Percentiles rank a stretch among this genome's conserved stretches.
Evolutionary conservation across 148 eudicot genomes (phyloP).

Genomic region (Vaccinium darrowii): DNA sequence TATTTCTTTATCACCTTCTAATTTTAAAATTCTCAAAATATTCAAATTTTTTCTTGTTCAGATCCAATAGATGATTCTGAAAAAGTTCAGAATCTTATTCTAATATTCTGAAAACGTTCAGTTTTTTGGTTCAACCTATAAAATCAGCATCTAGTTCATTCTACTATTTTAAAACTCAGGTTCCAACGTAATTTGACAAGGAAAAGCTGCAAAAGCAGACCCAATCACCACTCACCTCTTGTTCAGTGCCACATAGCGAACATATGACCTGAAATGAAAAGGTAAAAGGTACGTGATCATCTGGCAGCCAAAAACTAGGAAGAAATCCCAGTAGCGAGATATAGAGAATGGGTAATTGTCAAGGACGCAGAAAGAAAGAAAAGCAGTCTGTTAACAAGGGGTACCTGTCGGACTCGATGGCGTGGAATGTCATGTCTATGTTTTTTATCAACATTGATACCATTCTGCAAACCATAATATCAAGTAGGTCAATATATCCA

Average conservation of each 20-base stretch:
- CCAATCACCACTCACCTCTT: conserved; percentile 60
- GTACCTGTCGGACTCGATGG: conserved; percentile 60
- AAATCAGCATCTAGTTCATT: background rate
- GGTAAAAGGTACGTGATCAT: background rate
- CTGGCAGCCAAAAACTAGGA: background rate
- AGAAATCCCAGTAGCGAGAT: background rate
- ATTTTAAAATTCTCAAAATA: too few species aligned
- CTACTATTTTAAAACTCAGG: background rate
- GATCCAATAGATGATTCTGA: background rate
- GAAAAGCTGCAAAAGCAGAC: background rate
- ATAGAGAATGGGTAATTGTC: background rate
- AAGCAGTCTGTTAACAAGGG: background rate
- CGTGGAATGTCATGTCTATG: conserved; percentile 79
- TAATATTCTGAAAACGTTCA: background rate
- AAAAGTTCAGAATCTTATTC: background rate
- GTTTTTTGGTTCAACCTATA: background rate
- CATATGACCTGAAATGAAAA: conserved; percentile 63
- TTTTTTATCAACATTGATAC: conserved; percentile 52
- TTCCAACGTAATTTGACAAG: background rate
- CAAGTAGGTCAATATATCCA: background rate
- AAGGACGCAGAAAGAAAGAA: background rate
- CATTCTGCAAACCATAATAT: conserved; percentile 49
- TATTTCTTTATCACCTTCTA: background rate
- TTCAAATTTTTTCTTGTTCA: background rate
- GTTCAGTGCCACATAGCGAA: conserved; percentile 84